These are phyloP conservation scores for Myriosclerotinia duriaeana DNA, from an alignment of 2,329 filamentous ascomycete species.

Conservation along the genomic window DNA sequence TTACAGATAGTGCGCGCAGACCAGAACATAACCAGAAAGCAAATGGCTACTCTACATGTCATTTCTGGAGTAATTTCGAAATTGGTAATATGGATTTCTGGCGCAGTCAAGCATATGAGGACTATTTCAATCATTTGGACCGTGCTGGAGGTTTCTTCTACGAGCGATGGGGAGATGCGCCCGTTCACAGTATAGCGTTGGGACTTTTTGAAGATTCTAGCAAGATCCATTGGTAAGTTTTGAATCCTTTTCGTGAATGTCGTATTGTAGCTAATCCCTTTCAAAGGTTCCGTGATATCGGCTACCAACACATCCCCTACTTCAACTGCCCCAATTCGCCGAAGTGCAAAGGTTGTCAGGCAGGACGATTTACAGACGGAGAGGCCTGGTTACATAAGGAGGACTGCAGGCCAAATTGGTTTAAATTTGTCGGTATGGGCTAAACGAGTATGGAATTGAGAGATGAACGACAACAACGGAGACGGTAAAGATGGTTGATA, in stretches of 20 bases:
- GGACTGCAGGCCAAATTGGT: constrained; percentile 95
- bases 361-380: constrained; percentile 85
- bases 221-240: constrained; percentile 83
- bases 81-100: constrained; percentile 92
- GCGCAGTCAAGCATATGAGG: constrained; percentile 84
- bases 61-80: constrained; percentile 99
- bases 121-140: constrained; percentile 95
- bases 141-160: constrained; percentile 97
- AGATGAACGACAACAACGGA: not conserved
- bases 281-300: constrained; percentile 94
- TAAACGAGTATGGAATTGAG: constrained; percentile 42
- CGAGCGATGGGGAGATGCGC: constrained; percentile 96
- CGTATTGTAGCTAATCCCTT: constrained; percentile 16
- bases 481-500: constrained; percentile 7
- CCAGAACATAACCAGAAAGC: constrained; percentile 78
- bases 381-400: constrained; percentile 82
- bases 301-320: constrained; percentile 97
- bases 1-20: constrained; percentile 73
- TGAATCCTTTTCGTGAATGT: constrained; percentile 2
- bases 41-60: constrained; percentile 94
- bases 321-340: constrained; percentile 98
- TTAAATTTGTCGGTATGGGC: constrained; percentile 86
- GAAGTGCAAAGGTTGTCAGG: constrained; percentile 86
- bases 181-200: constrained; percentile 90
- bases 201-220: constrained; percentile 87